These are phyloP conservation scores for Eucalyptus tenuipes DNA, from an alignment of 345 rosid genomes.

Conservation along the genomic window DNA sequence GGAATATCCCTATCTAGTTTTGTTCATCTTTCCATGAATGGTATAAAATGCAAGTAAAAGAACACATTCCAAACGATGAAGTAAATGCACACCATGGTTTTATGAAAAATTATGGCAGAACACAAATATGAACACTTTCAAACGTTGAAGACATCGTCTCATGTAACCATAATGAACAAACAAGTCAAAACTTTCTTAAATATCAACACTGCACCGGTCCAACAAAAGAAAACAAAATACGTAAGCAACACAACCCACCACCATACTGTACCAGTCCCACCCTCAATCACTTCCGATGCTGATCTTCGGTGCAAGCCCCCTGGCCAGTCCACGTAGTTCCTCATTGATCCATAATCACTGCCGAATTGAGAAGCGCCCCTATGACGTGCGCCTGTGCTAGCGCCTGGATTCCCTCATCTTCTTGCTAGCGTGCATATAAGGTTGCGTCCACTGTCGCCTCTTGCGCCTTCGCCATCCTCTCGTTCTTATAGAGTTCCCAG, in stretches of 20 bases:
- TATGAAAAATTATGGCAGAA: background rate
- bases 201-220: background rate
- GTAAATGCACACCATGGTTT: background rate
- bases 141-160: background rate
- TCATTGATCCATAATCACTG: constrained; percentile 1
- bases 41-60: background rate
- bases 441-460: no score
- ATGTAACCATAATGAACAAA: background rate
- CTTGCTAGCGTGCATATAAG: background rate
- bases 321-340: constrained; percentile 16
- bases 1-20: background rate
- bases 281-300: no score
- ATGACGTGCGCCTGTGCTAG: constrained; percentile 44
- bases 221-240: background rate
- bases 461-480: no score
- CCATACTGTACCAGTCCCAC: no score
- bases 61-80: background rate
- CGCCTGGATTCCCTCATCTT: no score
- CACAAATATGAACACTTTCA: background rate
- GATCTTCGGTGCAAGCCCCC: no score
- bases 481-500: no score
- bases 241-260: no score
- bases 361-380: constrained; percentile 36
- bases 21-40: no score
- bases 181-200: no score